Percentiles rank a stretch among this genome's conserved stretches.
Evolutionary conservation across 148 eudicot species (phyloP).

Genomic region (Limonium bicolor): DNA sequence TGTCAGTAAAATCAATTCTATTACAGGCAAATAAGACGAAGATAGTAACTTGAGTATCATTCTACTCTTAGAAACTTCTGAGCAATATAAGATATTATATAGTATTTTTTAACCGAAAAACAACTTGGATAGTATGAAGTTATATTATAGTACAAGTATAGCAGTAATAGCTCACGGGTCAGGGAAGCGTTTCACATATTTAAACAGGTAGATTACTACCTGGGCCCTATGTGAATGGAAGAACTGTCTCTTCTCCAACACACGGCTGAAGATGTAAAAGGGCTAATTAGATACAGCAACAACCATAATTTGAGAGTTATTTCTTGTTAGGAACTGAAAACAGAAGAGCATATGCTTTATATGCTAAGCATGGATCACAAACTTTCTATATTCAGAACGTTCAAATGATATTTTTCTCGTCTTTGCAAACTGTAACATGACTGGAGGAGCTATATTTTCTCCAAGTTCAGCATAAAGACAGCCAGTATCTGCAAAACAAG

Average conservation of each 20-base stretch:
- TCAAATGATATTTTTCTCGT: slow-evolving; percentile 67
- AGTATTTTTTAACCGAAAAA: too few relatives aligned
- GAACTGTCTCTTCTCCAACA: slow-evolving; percentile 83
- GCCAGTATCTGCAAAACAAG: slow-evolving; percentile 54
- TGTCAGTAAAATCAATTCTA: too few relatives aligned
- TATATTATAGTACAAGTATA: too few relatives aligned
- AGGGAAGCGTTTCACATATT: too few relatives aligned
- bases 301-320: not conserved
- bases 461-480: slow-evolving; percentile 48
- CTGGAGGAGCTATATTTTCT: slow-evolving; percentile 43
- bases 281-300: not conserved
- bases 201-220: slow-evolving; percentile 27
- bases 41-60: too few relatives aligned
- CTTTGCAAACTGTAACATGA: slow-evolving; percentile 69
- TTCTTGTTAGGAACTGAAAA: not conserved
- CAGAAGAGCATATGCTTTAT: not conserved
- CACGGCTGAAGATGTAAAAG: slow-evolving; percentile 42
- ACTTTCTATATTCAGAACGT: slow-evolving; percentile 77
- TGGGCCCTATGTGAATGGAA: slow-evolving; percentile 98
- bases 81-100: too few relatives aligned
- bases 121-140: too few relatives aligned
- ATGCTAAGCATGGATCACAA: slow-evolving; percentile 3
- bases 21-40: too few relatives aligned
- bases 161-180: too few relatives aligned
- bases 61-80: too few relatives aligned